Conservation (phyloP, 768 basidiomycete genomes). For the Lenzites betulinus region DNA sequence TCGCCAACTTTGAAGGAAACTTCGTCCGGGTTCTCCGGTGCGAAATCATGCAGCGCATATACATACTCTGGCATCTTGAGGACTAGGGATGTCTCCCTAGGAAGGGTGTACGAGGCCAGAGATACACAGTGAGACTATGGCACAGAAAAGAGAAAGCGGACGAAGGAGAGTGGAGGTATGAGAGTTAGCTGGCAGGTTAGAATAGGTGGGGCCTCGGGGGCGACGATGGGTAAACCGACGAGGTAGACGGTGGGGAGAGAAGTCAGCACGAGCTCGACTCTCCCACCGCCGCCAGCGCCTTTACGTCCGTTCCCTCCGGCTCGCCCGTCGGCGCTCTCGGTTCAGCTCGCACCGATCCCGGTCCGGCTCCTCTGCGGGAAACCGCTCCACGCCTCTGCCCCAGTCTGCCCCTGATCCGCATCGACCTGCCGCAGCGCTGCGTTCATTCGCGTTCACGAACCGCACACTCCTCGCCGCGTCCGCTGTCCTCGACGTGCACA, state of each 20-base stretch:
- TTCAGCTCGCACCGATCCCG: background rate
- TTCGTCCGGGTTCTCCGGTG: constrained; percentile 94
- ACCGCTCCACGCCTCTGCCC: background rate
- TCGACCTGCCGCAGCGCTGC: background rate
- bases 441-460: background rate
- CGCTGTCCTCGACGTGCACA: background rate
- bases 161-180: constrained; percentile 12
- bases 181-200: constrained; percentile 3
- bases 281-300: background rate
- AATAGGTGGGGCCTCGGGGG: background rate
- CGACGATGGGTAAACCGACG: background rate
- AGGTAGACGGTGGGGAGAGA: constrained; percentile 13
- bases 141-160: background rate
- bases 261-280: constrained; percentile 9
- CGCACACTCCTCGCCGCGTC: background rate
- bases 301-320: background rate
- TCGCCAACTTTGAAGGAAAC: constrained; percentile 84
- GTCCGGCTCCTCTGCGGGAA: background rate
- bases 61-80: constrained; percentile 75
- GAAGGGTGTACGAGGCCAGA: background rate
- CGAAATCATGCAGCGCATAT: constrained; percentile 85
- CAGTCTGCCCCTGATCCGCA: background rate
- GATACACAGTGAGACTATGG: background rate
- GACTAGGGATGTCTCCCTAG: background rate
- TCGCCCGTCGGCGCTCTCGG: background rate